A percentile compares a stretch with the other conserved stretches of the same genome.
Conservation (phyloP, 2,329 filamentous ascomycete genomes). For the Trichoderma cornu-damae region DNA sequence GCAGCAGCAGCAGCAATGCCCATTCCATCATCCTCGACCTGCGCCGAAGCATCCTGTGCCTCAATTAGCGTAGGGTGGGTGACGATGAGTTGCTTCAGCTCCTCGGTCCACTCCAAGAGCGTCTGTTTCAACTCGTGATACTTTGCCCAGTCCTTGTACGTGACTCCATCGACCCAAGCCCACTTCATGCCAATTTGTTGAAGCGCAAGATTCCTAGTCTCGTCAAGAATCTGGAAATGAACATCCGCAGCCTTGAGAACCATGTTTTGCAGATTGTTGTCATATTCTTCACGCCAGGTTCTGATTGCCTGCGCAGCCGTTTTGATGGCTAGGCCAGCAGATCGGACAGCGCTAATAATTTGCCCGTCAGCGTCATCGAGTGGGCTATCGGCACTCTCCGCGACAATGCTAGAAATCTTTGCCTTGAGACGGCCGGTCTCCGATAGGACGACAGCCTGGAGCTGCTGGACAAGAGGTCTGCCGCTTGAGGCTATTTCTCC, state of each 20-base stretch:
- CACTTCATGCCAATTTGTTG: slow-evolving; percentile 91
- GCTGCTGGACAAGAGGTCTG: slow-evolving; percentile 58
- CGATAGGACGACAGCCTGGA: slow-evolving; percentile 61
- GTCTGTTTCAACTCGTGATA: slow-evolving; percentile 83
- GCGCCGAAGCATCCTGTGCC: slow-evolving; percentile 61
- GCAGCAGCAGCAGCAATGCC: slow-evolving; percentile 70
- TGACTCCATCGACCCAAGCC: slow-evolving; percentile 93
- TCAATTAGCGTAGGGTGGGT: slow-evolving; percentile 65
- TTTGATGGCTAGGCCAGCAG: slow-evolving; percentile 68
- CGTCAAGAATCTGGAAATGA: slow-evolving; percentile 76
- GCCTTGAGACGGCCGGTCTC: slow-evolving; percentile 62
- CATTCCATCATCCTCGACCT: slow-evolving; percentile 77
- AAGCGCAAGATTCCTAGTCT: slow-evolving; percentile 75
- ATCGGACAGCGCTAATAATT: slow-evolving; percentile 50
- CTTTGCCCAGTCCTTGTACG: slow-evolving; percentile 95
- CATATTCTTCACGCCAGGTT: slow-evolving; percentile 68
- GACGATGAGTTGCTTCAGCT: slow-evolving; percentile 71
- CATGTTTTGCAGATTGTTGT: slow-evolving; percentile 61
- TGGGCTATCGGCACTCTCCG: slow-evolving; percentile 45
- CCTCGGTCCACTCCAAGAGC: slow-evolving; percentile 77
- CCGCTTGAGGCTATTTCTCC: slow-evolving; percentile 63
- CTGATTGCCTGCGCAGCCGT: slow-evolving; percentile 71
- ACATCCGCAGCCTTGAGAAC: slow-evolving; percentile 70
- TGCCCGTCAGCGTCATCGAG: slow-evolving; percentile 39
- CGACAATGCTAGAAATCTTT: slow-evolving; percentile 59